These are phyloP conservation scores for Phytophthora aleatoria DNA, from an alignment of 352 stramenopile species.

Conservation along the genomic window DNA sequence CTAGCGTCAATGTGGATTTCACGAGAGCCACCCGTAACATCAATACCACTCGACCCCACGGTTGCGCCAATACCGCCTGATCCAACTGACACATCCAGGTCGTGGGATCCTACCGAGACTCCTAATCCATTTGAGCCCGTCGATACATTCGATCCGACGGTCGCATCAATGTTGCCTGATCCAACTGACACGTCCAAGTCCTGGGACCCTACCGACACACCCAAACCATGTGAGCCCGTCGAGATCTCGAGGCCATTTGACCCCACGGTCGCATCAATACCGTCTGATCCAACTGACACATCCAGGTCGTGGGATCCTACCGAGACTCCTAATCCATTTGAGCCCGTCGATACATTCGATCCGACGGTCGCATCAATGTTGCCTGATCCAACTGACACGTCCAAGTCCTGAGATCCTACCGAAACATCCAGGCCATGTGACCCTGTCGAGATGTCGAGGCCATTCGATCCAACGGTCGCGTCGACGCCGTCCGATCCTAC, in stretches of 20 bases:
- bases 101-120: conserved; percentile 1
- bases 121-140: conserved; percentile 11
- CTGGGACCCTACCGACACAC: conserved; percentile 3
- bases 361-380: conserved; percentile 11
- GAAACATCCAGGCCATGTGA: conserved; percentile 12
- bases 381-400: conserved; percentile 18
- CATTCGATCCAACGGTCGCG: conserved; percentile 9
- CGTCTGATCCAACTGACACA: conserved; percentile 1
- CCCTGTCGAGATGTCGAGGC: conserved; percentile 5
- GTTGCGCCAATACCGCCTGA: conserved; percentile 6
- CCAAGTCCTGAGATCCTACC: conserved; percentile 14
- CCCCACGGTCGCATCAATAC: conserved; percentile 13
- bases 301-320: conserved; percentile 9
- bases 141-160: too few relatives aligned
- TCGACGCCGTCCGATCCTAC: conserved; percentile 19
- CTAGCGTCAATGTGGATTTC: conserved; percentile 8
- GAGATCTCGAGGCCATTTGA: conserved; percentile 11
- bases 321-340: conserved; percentile 5
- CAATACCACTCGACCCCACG: conserved; percentile 13
- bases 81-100: background rate
- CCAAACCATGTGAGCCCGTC: conserved; percentile 10
- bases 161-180: too few relatives aligned
- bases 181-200: conserved; percentile 1
- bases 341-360: conserved; percentile 7
- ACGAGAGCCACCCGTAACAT: conserved; percentile 16